Conservation (phyloP, 169 alveolate genomes). For the Babesia ovis region DNA sequence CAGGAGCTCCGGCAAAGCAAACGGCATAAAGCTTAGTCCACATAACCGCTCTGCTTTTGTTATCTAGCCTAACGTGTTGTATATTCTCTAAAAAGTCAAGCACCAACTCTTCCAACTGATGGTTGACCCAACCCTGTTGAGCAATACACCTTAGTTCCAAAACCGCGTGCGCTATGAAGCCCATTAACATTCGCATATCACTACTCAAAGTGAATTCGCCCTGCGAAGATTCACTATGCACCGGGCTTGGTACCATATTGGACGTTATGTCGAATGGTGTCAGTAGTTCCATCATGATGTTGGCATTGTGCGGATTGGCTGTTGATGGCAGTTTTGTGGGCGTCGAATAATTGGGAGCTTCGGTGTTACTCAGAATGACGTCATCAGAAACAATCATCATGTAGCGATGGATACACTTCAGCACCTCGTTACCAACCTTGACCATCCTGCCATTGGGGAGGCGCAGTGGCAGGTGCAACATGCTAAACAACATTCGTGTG, state of each 20-base stretch:
- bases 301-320: not conserved
- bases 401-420: constrained; percentile 11
- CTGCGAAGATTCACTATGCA: not conserved
- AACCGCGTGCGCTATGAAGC: constrained; percentile 6
- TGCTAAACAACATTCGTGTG: not conserved
- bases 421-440: constrained; percentile 5
- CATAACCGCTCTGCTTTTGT: not conserved
- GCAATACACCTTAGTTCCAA: not conserved
- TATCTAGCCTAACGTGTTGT: not conserved
- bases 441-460: not conserved
- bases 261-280: constrained; percentile 13
- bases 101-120: not conserved
- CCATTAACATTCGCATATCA: not conserved
- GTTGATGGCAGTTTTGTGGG: not conserved
- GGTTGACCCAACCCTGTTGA: not conserved
- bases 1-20: not conserved
- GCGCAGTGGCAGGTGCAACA: not conserved
- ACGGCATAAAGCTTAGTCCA: constrained; percentile 17
- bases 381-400: constrained; percentile 9
- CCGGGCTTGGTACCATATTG: not conserved
- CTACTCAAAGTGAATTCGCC: not conserved
- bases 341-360: not conserved
- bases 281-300: constrained; percentile 4
- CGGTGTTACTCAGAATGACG: not conserved
- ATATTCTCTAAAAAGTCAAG: not conserved